These are phyloP conservation scores for Suillus placidus DNA, from an alignment of 768 basidiomycete genomes.

Conservation along the genomic window DNA sequence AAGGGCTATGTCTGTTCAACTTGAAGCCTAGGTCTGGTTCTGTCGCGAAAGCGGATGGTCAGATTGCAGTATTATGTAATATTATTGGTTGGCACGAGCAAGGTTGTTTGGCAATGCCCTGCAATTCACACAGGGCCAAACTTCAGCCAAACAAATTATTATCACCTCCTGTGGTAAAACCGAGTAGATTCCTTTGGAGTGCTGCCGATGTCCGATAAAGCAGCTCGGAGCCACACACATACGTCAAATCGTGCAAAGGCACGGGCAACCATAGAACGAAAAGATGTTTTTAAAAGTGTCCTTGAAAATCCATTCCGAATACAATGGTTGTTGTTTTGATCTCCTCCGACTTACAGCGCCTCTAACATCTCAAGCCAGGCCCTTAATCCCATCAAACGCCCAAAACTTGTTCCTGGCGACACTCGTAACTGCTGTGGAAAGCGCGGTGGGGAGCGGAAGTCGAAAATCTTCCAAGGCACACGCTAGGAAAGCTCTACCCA, in stretches of 20 bases:
- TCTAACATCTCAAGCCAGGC: slow-evolving; percentile 46
- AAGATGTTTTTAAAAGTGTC: slow-evolving; percentile 67
- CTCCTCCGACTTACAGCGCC: slow-evolving; percentile 6
- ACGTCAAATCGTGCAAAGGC: slow-evolving; percentile 64
- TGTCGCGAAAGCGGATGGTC: neutral
- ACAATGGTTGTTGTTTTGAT: slow-evolving; percentile 46
- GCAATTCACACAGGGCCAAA: neutral
- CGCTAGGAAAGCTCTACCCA: neutral
- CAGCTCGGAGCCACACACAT: slow-evolving; percentile 56
- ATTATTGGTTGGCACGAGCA: neutral
- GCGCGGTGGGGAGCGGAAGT: slow-evolving; percentile 17
- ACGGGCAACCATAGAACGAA: slow-evolving; percentile 50
- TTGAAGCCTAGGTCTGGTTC: slow-evolving; percentile 33
- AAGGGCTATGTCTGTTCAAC: slow-evolving; percentile 39
- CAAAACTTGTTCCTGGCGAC: slow-evolving; percentile 60
- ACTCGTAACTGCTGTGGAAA: slow-evolving; percentile 52
- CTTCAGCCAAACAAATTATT: neutral
- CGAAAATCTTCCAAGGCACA: neutral
- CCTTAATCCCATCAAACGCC: slow-evolving; percentile 45
- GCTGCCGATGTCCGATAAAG: slow-evolving; percentile 47
- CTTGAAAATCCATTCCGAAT: slow-evolving; percentile 38
- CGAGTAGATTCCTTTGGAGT: neutral
- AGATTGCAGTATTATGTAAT: neutral
- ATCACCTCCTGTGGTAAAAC: neutral
- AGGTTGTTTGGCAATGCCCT: neutral